Evolutionary conservation across 805 yeast species (phyloP).

Genomic region (Candida boleticola): DNA sequence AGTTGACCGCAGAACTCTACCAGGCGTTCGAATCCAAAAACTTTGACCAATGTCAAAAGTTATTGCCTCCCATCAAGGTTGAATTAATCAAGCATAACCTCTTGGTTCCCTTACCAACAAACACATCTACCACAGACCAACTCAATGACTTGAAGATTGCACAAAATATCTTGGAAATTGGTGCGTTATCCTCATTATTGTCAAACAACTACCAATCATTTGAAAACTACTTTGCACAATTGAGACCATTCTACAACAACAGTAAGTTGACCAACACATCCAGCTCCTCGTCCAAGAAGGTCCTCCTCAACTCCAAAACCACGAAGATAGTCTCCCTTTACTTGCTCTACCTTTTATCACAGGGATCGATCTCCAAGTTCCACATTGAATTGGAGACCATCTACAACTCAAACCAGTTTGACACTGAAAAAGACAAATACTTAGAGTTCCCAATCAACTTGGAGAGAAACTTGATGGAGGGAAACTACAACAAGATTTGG

Average conservation of each 20-base stretch:
- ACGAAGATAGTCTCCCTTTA: conserved; percentile 74
- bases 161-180: conserved; percentile 81
- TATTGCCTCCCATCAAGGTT: conserved; percentile 72
- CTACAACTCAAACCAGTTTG: conserved; percentile 51
- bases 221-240: conserved; percentile 67
- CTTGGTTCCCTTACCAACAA: conserved; percentile 57
- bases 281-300: conserved; percentile 13
- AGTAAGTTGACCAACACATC: conserved; percentile 34
- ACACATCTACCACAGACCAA: conserved; percentile 37
- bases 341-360: conserved; percentile 71
- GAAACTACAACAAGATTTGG: conserved; percentile 91
- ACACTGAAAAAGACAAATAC: conserved; percentile 60
- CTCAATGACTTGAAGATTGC: conserved; percentile 73
- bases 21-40: conserved; percentile 60
- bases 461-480: conserved; percentile 95
- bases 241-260: conserved; percentile 71
- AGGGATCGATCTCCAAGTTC: conserved; percentile 82
- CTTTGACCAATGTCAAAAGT: conserved; percentile 55
- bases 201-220: conserved; percentile 60
- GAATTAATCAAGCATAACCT: conserved; percentile 76
- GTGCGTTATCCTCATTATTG: conserved; percentile 77
- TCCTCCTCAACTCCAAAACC: conserved; percentile 30
- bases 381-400: conserved; percentile 85
- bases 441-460: conserved; percentile 82
- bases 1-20: conserved; percentile 68